phyloP scores from a whole-genome alignment of 1,284 basidiomycete species.

The Bjerkandera adusta region DNA sequence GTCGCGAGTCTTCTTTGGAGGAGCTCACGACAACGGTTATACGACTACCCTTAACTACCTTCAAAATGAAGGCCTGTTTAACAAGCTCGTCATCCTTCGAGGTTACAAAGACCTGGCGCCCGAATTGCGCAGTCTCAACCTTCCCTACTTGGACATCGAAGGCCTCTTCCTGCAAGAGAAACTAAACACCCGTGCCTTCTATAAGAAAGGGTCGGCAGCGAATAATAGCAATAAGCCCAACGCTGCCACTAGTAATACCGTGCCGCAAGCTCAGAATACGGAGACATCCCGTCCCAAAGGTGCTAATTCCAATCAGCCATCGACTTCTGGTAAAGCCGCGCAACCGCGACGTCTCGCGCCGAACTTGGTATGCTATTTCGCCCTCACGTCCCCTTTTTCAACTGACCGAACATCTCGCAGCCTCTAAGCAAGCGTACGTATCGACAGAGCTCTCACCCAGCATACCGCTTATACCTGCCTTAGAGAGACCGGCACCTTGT shows the following conservation, averaged over 20 bases:
- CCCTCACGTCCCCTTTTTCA: too few relatives aligned
- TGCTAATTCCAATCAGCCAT: too few relatives aligned
- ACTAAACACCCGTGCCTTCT: slow-evolving; percentile 26
- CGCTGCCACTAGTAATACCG: too few relatives aligned
- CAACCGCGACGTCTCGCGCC: too few relatives aligned
- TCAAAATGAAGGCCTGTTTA: slow-evolving; percentile 45
- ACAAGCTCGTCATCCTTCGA: slow-evolving; percentile 50
- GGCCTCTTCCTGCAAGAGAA: slow-evolving; percentile 49
- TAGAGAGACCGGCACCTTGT: slow-evolving; percentile 40
- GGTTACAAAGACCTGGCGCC: slow-evolving; percentile 46
- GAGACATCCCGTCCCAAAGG: too few relatives aligned
- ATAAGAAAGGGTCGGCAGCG: too few relatives aligned
- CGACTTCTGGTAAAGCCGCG: too few relatives aligned
- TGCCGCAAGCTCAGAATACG: too few relatives aligned
- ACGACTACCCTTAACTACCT: slow-evolving; percentile 45
- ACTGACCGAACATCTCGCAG: slow-evolving; percentile 16
- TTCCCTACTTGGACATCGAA: slow-evolving; percentile 41
- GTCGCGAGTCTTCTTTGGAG: slow-evolving; percentile 42
- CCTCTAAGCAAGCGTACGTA: slow-evolving; percentile 32
- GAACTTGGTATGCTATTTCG: too few relatives aligned
- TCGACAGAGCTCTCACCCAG: not conserved
- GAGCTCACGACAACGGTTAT: slow-evolving; percentile 56
- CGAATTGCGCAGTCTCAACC: slow-evolving; percentile 41
- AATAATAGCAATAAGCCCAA: slow-evolving; percentile 4
- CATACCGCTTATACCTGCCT: slow-evolving; percentile 7